Conservation (phyloP, 2,329 filamentous ascomycete genomes). For the Cytospora mali region DNA sequence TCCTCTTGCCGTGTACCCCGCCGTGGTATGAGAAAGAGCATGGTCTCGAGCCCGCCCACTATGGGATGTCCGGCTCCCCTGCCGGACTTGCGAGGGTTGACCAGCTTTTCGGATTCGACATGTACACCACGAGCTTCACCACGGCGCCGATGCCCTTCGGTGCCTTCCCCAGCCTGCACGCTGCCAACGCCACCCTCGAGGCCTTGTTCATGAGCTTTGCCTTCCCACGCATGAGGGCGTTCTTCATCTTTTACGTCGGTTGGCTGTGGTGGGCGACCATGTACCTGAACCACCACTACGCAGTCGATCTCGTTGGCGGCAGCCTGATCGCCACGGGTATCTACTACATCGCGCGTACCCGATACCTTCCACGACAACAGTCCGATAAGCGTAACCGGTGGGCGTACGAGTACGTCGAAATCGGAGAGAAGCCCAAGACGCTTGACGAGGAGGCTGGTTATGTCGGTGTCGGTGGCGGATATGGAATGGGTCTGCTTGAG, state of each 20-base stretch:
- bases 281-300: constrained; percentile 97
- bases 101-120: constrained; percentile 83
- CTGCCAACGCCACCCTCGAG: constrained; percentile 84
- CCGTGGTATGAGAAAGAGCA: constrained; percentile 97
- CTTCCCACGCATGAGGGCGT: constrained; percentile 78
- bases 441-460: constrained; percentile 51
- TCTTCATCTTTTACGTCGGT: constrained; percentile 81
- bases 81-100: constrained; percentile 89
- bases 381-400: constrained; percentile 84
- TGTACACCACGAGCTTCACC: constrained; percentile 92
- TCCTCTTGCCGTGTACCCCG: constrained; percentile 89
- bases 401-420: constrained; percentile 94
- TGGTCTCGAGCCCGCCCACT: constrained; percentile 87
- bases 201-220: constrained; percentile 91
- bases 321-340: constrained; percentile 75
- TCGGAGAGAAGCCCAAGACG: constrained; percentile 60
- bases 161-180: constrained; percentile 91
- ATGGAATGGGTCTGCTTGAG: constrained; percentile 51
- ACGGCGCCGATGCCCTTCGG: constrained; percentile 91
- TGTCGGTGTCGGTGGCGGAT: constrained; percentile 47
- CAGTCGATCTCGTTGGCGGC: constrained; percentile 86
- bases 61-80: constrained; percentile 86
- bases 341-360: constrained; percentile 80
- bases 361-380: constrained; percentile 82
- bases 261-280: constrained; percentile 99